Conservation (phyloP, 805 yeast genomes). For the Ogataea ramenticola region DNA sequence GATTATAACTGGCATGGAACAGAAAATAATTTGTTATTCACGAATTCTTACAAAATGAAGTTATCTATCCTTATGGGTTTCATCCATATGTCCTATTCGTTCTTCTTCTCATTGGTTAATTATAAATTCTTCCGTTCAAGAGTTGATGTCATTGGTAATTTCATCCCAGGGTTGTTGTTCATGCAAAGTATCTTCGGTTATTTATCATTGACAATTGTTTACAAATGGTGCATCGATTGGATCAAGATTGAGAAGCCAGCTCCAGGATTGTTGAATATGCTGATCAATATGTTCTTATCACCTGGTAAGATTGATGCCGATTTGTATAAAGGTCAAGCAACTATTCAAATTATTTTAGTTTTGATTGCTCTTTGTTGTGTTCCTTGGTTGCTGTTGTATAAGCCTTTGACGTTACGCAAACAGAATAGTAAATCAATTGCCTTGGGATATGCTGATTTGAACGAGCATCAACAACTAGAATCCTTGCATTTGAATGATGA, state of each 20-base stretch:
- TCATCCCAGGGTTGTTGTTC: constrained; percentile 65
- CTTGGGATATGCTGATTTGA: constrained; percentile 45
- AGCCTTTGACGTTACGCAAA: constrained; percentile 41
- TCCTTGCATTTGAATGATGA: constrained; percentile 13
- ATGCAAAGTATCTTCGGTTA: constrained; percentile 77
- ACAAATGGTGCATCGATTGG: constrained; percentile 76
- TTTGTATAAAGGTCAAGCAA: constrained; percentile 57
- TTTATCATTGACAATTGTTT: constrained; percentile 55
- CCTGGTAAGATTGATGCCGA: constrained; percentile 66
- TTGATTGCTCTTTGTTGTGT: constrained; percentile 58
- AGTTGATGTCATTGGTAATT: constrained; percentile 66
- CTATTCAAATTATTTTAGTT: constrained; percentile 51
- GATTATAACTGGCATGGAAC: constrained; percentile 81
- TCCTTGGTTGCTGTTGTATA: constrained; percentile 64
- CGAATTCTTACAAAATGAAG: constrained; percentile 75
- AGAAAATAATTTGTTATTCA: constrained; percentile 59
- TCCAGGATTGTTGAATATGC: constrained; percentile 68
- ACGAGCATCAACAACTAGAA: constrained; percentile 16
- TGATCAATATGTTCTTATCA: constrained; percentile 67
- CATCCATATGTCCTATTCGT: constrained; percentile 67
- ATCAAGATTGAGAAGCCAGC: constrained; percentile 52
- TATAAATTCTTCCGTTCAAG: constrained; percentile 47
- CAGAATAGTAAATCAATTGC: constrained; percentile 44
- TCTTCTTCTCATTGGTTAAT: constrained; percentile 60
- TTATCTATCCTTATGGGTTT: constrained; percentile 70